Evolutionary conservation across 139 green algal genomes (phyloP), one percentile per base, ranked within the genome.

Genomic region (Auxenochlorella pyrenoidosa): DNA sequence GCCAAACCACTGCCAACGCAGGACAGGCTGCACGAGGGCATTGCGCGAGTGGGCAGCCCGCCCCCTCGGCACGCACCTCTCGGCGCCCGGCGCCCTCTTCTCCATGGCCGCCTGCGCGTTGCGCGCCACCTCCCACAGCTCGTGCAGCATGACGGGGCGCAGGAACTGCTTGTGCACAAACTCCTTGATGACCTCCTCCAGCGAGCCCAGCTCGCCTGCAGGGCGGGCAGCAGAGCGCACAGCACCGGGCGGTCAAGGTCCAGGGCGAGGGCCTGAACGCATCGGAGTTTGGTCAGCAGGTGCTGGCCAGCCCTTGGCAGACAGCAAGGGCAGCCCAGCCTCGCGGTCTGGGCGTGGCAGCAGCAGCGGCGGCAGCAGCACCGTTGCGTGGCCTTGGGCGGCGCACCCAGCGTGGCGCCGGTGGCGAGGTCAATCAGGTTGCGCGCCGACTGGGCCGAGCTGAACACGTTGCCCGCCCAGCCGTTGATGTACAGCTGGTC

Each of bases 121-220:
- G 2, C 28, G 68, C 2, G 88, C 88, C 19, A 92, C 43, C 2
- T 68, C 79, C 91, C 75, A 81, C 75, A 81, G 43, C 34, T 85
- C 88, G 59, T 88, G 83, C 38, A 92, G 60, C 24, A 91, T 79
- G 13, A 88, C 44, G n/a, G 82, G 80, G 70, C 88, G 89, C 51
- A 93, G 72, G 58, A 92, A 88, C 40, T 75, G 82, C 84, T 86
- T 80, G 77, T 88, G 54, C 30, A 95, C 58, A 54, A 95, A 83
- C 40, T 88, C 68, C 34, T 75, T 66, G n/a, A 96, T 73, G 60
- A 95, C 87, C 83, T 93, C 90, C 88, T 98, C 95, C 78, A 98
- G 81, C 0, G 94, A 83, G 12, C 93, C 88, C 66, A 99, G 88
- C 86, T 98, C 95, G 1, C 94, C 90, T 93, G 83, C 87, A 85